phyloP scores from a whole-genome alignment of 2,329 filamentous ascomycete species.

The Ophiocordyceps robertsii region DNA sequence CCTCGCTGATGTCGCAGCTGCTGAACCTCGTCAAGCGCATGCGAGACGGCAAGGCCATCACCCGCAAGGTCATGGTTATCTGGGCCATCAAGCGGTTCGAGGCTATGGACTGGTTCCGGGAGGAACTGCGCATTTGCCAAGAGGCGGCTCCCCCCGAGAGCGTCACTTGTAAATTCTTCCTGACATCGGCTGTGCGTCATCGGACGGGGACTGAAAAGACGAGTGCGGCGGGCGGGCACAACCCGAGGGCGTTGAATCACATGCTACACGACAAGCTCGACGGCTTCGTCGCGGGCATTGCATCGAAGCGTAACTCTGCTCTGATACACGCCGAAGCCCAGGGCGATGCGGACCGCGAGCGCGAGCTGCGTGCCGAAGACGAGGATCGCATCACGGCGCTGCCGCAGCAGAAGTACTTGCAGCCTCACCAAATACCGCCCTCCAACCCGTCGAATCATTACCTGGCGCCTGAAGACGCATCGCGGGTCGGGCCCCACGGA shows the following conservation, averaged over 20 bases:
- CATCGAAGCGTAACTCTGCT: conserved; percentile 74
- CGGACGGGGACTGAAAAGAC: conserved; percentile 24
- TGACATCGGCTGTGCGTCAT: conserved; percentile 52
- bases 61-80: conserved; percentile 79
- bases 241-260: conserved; percentile 50
- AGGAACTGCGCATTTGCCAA: conserved; percentile 83
- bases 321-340: conserved; percentile 70
- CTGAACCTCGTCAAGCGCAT: conserved; percentile 93
- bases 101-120: conserved; percentile 95
- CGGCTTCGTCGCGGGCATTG: conserved; percentile 75
- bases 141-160: conserved; percentile 79
- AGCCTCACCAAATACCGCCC: conserved; percentile 29
- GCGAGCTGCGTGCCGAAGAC: conserved; percentile 66
- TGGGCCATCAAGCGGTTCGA: conserved; percentile 87
- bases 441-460: conserved; percentile 8
- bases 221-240: conserved; percentile 25
- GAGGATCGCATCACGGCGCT: conserved; percentile 76
- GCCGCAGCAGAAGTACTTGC: conserved; percentile 53
- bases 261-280: conserved; percentile 78
- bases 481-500: conserved; percentile 6
- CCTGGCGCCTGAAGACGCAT: not conserved
- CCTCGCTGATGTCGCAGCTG: conserved; percentile 80
- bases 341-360: conserved; percentile 66
- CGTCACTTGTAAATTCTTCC: conserved; percentile 88
- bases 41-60: conserved; percentile 87